phyloP scores from a whole-genome alignment of 495 filamentous ascomycete species.

The Xylaria cubensis region DNA sequence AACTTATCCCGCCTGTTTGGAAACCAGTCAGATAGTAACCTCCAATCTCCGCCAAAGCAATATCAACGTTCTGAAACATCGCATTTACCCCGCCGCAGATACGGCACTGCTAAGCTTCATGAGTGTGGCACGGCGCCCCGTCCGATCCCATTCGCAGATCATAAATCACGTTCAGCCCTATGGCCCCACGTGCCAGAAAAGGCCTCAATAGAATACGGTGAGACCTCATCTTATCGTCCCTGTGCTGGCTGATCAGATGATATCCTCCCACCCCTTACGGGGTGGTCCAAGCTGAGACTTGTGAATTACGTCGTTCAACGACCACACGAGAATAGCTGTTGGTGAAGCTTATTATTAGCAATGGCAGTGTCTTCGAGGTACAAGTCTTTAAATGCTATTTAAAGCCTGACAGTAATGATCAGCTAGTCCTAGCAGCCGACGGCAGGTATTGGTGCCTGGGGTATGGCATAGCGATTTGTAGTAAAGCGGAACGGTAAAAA shows the following conservation, averaged over 20 bases:
- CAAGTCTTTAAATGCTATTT: conserved; percentile 5
- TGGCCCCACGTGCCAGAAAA: not conserved
- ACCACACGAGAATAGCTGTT: not conserved
- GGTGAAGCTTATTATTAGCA: conserved; percentile 14
- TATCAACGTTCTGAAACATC: not conserved
- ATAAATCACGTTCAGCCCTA: conserved; percentile 6
- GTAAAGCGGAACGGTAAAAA: not conserved
- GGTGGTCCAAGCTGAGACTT: not conserved
- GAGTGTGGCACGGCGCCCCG: not conserved
- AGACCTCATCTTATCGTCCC: not conserved
- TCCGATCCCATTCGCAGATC: not conserved
- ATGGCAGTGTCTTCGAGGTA: conserved; percentile 5
- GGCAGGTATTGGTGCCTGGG: not conserved
- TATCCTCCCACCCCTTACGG: not conserved
- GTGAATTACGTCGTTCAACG: not conserved
- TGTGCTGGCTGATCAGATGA: not conserved
- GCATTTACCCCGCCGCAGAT: not conserved
- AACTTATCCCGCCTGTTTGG: not conserved
- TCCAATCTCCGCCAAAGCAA: not conserved
- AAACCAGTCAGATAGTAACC: not conserved
- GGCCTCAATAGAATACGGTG: not conserved
- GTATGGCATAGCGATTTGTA: not conserved
- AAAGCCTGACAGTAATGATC: not conserved
- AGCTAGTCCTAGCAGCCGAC: not conserved
- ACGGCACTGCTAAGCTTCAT: not conserved